phyloP scores from a whole-genome alignment of 108 stramenopile species.

The Cafeteria roenbergensis region DNA sequence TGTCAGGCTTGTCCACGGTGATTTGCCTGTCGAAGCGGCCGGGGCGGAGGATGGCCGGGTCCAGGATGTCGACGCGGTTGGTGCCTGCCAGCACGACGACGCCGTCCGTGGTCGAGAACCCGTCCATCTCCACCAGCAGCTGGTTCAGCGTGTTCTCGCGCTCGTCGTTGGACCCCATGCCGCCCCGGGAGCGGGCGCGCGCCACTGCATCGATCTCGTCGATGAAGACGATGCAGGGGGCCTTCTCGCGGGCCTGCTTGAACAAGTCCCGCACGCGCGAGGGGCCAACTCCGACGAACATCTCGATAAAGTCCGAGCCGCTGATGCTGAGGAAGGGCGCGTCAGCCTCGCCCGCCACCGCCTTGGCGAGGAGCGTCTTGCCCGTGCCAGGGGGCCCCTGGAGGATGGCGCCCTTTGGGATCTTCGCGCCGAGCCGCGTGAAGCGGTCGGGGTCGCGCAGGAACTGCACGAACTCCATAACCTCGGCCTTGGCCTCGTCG shows the following conservation, averaged over 20 bases:
- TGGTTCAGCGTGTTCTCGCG: conserved; percentile 96
- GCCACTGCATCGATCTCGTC: conserved; percentile 98
- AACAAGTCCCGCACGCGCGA: conserved; percentile 92
- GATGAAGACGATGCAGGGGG: conserved; percentile 95
- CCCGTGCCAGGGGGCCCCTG: conserved; percentile 89
- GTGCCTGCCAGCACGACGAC: conserved; percentile 91
- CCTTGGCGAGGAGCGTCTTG: conserved; percentile 92
- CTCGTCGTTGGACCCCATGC: conserved; percentile 79
- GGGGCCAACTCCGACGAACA: conserved; percentile 97
- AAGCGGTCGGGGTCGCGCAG: conserved; percentile 69
- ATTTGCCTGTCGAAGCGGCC: conserved; percentile 69
- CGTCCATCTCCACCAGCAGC: conserved; percentile 95
- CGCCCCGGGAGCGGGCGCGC: conserved; percentile 73
- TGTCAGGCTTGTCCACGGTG: conserved; percentile 76
- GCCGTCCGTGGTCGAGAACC: conserved; percentile 66
- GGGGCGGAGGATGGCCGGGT: conserved; percentile 45
- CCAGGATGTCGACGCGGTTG: conserved; percentile 58
- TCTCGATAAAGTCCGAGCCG: conserved; percentile 92
- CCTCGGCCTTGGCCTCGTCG: conserved; percentile 88
- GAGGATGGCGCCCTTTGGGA: conserved; percentile 86
- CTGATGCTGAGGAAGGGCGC: conserved; percentile 86
- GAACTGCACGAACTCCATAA: conserved; percentile 98
- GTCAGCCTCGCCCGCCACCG: conserved; percentile 92
- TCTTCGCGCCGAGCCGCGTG: conserved; percentile 82
- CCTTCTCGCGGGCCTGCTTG: conserved; percentile 70